These are phyloP conservation scores for Malassezia furfur DNA, from an alignment of 1,284 basidiomycete genomes.

Conservation along the genomic window DNA sequence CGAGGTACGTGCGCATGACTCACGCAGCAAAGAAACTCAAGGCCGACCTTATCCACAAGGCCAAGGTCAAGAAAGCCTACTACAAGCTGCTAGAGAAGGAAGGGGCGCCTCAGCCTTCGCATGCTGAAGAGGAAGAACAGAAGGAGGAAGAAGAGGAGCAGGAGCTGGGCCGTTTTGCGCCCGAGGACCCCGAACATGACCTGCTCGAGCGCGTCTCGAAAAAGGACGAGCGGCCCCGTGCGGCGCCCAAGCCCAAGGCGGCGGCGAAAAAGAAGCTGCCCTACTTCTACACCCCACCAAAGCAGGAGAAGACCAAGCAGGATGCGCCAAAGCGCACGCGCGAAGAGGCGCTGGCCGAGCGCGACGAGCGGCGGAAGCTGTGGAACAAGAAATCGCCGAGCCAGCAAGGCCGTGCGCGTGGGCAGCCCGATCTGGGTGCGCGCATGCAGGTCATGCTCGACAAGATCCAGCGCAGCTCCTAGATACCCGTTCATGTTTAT, in stretches of 20 bases:
- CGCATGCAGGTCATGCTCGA: slow-evolving; percentile 45
- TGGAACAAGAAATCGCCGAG: slow-evolving; percentile 41
- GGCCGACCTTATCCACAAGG: slow-evolving; percentile 52
- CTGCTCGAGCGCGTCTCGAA: background rate
- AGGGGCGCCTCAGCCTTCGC: slow-evolving; percentile 28
- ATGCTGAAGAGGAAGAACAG: background rate
- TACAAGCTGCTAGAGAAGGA: slow-evolving; percentile 51
- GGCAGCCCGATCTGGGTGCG: slow-evolving; percentile 43
- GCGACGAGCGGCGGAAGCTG: slow-evolving; percentile 27
- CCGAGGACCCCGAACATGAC: slow-evolving; percentile 15
- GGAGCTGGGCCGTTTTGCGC: slow-evolving; percentile 23
- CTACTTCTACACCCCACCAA: slow-evolving; percentile 6
- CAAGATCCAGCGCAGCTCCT: slow-evolving; percentile 26
- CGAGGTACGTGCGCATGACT: slow-evolving; percentile 17
- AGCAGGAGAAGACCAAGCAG: slow-evolving; percentile 13
- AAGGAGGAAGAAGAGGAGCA: background rate
- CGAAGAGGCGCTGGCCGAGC: slow-evolving; percentile 29
- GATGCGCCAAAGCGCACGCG: slow-evolving; percentile 23
- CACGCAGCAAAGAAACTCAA: slow-evolving; percentile 52
- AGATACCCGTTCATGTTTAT: slow-evolving; percentile 2
- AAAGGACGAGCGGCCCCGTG: slow-evolving; percentile 2
- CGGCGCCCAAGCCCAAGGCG: background rate
- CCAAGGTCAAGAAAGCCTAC: slow-evolving; percentile 53
- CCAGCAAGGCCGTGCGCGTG: slow-evolving; percentile 27
- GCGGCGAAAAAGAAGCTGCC: slow-evolving; percentile 22